These are phyloP conservation scores for Cokeromyces recurvatus DNA, from an alignment of 371 early-diverging fungal species.

Conservation along the genomic window DNA sequence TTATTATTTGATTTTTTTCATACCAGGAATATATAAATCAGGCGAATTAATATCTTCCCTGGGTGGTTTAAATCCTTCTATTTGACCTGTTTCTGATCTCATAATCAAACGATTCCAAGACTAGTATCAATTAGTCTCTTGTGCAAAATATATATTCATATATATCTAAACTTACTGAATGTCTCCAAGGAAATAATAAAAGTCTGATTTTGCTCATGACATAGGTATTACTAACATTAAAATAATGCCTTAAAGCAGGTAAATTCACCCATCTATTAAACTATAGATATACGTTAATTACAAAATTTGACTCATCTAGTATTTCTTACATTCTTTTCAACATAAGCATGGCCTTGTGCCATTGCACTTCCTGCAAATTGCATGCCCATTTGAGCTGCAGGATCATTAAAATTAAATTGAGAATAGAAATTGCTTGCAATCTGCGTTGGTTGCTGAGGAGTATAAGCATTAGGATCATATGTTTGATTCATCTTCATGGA, in stretches of 20 bases:
- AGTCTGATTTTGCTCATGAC: slow-evolving; percentile 85
- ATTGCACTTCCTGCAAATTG: slow-evolving; percentile 92
- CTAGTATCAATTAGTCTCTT: too few species aligned
- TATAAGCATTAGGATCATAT: slow-evolving; percentile 37
- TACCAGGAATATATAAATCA: slow-evolving; percentile 96
- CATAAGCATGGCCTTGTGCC: slow-evolving; percentile 82
- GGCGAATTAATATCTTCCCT: slow-evolving; percentile 93
- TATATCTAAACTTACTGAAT: slow-evolving; percentile 71
- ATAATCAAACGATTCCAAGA: slow-evolving; percentile 77
- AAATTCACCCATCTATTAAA: slow-evolving; percentile 83
- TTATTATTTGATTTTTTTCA: too few species aligned
- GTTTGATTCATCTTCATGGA: slow-evolving; percentile 34
- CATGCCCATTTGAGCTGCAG: slow-evolving; percentile 93
- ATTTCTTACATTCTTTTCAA: slow-evolving; percentile 83
- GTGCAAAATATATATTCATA: too few species aligned
- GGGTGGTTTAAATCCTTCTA: slow-evolving; percentile 83
- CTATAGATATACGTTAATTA: slow-evolving; percentile 32
- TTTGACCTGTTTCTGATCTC: slow-evolving; percentile 82
- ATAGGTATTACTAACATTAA: slow-evolving; percentile 94
- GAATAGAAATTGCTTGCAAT: slow-evolving; percentile 35
- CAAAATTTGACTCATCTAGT: not conserved
- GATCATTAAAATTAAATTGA: slow-evolving; percentile 61
- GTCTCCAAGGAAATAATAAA: slow-evolving; percentile 94
- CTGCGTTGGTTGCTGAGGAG: slow-evolving; percentile 20
- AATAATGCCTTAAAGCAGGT: slow-evolving; percentile 87